These are phyloP conservation scores for Sindora glabra DNA, from an alignment of 306 rosid genomes.

Conservation along the genomic window DNA sequence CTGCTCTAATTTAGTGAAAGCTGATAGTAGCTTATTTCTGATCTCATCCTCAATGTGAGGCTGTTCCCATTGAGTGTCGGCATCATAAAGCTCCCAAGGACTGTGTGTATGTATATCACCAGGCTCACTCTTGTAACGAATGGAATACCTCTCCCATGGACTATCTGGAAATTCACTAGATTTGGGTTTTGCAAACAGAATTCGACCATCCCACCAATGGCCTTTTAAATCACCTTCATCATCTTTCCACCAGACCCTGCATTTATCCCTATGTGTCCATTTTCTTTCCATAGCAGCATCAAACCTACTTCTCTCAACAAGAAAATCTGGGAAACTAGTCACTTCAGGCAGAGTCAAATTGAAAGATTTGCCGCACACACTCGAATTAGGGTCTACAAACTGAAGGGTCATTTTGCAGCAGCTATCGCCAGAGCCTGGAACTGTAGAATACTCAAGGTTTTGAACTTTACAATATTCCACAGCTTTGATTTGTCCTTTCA, in stretches of 20 bases:
- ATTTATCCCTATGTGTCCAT: slow-evolving; percentile 88
- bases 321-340: slow-evolving; percentile 90
- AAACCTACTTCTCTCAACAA: slow-evolving; percentile 78
- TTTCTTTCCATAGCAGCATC: slow-evolving; percentile 72
- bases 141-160: slow-evolving; percentile 86
- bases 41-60: slow-evolving; percentile 52
- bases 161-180: slow-evolving; percentile 72
- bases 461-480: slow-evolving; percentile 74
- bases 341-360: slow-evolving; percentile 83
- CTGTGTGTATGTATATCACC: slow-evolving; percentile 69
- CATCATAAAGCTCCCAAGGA: slow-evolving; percentile 98
- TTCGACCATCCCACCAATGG: slow-evolving; percentile 94
- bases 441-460: slow-evolving; percentile 64
- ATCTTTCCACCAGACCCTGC: slow-evolving; percentile 98
- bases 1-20: slow-evolving; percentile 50
- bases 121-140: slow-evolving; percentile 69
- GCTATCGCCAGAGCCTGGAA: slow-evolving; percentile 94
- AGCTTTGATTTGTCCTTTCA: slow-evolving; percentile 53
- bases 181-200: slow-evolving; percentile 49
- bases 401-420: slow-evolving; percentile 88
- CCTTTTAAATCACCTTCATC: slow-evolving; percentile 79
- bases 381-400: slow-evolving; percentile 69
- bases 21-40: slow-evolving; percentile 46
- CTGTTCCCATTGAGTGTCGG: slow-evolving; percentile 62
- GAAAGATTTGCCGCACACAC: slow-evolving; percentile 48